Conservation (phyloP, 495 filamentous ascomycete genomes). For the Neurospora pannonica region DNA sequence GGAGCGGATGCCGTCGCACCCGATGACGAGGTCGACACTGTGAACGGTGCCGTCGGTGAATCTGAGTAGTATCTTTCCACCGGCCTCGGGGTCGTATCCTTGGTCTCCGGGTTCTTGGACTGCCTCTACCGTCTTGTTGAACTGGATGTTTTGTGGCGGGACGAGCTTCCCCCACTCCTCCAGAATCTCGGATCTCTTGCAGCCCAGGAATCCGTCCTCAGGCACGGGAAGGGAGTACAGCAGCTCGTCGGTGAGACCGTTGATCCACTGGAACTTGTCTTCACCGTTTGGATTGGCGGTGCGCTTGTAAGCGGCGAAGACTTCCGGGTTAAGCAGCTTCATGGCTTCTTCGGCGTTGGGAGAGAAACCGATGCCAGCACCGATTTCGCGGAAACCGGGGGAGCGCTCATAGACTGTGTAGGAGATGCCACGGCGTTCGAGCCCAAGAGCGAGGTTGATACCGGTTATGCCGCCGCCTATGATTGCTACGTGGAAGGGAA, state of each 20-base stretch:
- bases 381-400: conserved; percentile 43
- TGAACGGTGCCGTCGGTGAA: conserved; percentile 28
- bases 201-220: conserved; percentile 32
- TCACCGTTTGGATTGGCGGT: conserved; percentile 28
- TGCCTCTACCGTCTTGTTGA: conserved; percentile 20
- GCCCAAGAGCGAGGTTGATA: conserved; percentile 44
- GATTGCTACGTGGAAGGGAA: conserved; percentile 39
- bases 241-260: conserved; percentile 26
- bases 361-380: conserved; percentile 50
- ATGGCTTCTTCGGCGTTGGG: conserved; percentile 51
- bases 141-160: conserved; percentile 13
- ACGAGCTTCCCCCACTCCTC: conserved; percentile 32
- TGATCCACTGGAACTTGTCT: conserved; percentile 37
- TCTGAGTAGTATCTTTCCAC: conserved; percentile 12
- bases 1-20: conserved; percentile 38
- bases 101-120: neutral
- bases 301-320: conserved; percentile 24
- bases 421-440: conserved; percentile 39
- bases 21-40: conserved; percentile 30
- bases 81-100: conserved; percentile 1
- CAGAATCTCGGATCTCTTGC: conserved; percentile 31
- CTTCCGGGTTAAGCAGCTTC: conserved; percentile 33
- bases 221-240: conserved; percentile 28
- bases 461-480: conserved; percentile 54
- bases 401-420: conserved; percentile 50